phyloP scores from a whole-genome alignment of 495 filamentous ascomycete species.

The Lasiosphaeria ovina region DNA sequence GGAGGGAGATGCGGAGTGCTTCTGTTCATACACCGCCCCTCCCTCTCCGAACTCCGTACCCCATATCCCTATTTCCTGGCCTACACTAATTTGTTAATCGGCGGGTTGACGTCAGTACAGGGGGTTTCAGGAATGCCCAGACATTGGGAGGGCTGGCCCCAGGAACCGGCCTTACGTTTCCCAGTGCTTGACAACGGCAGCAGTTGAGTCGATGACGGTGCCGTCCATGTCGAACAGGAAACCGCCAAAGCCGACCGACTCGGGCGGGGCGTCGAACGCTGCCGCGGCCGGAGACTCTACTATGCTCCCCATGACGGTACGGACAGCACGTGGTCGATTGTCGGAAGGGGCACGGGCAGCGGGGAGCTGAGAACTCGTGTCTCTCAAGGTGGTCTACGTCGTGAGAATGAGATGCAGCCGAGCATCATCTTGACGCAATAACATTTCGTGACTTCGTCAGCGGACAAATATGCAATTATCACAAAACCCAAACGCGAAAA shows the following conservation, averaged over 20 bases:
- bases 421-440: too few relatives aligned
- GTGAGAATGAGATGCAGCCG: too few relatives aligned
- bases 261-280: conserved; percentile 57
- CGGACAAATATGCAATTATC: too few relatives aligned
- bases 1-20: too few relatives aligned
- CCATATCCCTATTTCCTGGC: conserved; percentile 64
- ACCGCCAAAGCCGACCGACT: conserved; percentile 65
- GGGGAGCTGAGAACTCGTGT: too few relatives aligned
- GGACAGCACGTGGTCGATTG: too few relatives aligned
- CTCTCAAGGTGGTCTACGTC: too few relatives aligned
- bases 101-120: neutral
- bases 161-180: conserved; percentile 54
- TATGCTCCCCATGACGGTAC: conserved; percentile 21
- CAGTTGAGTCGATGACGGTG: conserved; percentile 76
- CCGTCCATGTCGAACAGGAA: conserved; percentile 93
- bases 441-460: too few relatives aligned
- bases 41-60: too few relatives aligned
- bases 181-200: conserved; percentile 92
- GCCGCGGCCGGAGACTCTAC: neutral
- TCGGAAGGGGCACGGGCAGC: too few relatives aligned
- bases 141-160: conserved; percentile 11
- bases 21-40: too few relatives aligned
- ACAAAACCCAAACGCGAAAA: too few relatives aligned
- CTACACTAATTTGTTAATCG: conserved; percentile 56
- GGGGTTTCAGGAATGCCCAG: neutral